A percentile compares a stretch with the other conserved stretches of the same genome.
Conservation (phyloP, 1,139 yeast genomes). For the Magnusiomyces sp. region DNA sequence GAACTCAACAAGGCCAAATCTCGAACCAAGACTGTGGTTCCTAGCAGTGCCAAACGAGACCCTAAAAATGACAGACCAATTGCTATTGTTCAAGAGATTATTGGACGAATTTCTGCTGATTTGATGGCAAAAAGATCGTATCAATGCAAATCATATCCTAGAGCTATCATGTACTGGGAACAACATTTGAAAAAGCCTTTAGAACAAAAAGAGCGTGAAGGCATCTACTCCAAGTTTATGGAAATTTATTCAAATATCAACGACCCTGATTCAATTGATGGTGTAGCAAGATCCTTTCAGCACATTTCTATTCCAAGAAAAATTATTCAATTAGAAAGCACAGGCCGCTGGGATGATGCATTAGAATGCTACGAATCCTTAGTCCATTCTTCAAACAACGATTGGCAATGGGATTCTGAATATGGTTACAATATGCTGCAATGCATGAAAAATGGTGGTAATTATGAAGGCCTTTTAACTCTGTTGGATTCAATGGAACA, state of each 20-base stretch:
- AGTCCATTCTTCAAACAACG: constrained; percentile 33
- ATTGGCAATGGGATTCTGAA: constrained; percentile 30
- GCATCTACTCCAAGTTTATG: constrained; percentile 40
- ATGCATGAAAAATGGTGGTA: constrained; percentile 51
- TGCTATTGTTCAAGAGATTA: constrained; percentile 35
- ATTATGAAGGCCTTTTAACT: constrained; percentile 42
- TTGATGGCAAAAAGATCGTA: constrained; percentile 71
- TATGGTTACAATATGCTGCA: constrained; percentile 39
- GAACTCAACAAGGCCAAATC: constrained; percentile 8
- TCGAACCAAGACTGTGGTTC: constrained; percentile 1
- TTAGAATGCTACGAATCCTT: constrained; percentile 75
- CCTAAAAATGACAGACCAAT: constrained; percentile 9
- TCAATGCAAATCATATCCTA: constrained; percentile 77
- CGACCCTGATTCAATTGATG: constrained; percentile 86
- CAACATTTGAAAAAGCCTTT: constrained; percentile 41
- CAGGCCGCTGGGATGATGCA: constrained; percentile 82
- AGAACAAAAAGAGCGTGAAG: constrained; percentile 21
- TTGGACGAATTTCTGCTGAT: constrained; percentile 53
- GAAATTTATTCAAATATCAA: constrained; percentile 78
- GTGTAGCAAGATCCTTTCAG: constrained; percentile 68
- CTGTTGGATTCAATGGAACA: constrained; percentile 18
- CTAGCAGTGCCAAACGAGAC: constrained; percentile 12
- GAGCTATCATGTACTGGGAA: constrained; percentile 84
- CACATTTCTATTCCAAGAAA: constrained; percentile 62
- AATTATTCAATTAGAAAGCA: constrained; percentile 70